Evolutionary conservation across 2,329 filamentous ascomycete species (phyloP), one percentile per base, ranked within the genome.

Genomic region (Westerdykella ornata): DNA sequence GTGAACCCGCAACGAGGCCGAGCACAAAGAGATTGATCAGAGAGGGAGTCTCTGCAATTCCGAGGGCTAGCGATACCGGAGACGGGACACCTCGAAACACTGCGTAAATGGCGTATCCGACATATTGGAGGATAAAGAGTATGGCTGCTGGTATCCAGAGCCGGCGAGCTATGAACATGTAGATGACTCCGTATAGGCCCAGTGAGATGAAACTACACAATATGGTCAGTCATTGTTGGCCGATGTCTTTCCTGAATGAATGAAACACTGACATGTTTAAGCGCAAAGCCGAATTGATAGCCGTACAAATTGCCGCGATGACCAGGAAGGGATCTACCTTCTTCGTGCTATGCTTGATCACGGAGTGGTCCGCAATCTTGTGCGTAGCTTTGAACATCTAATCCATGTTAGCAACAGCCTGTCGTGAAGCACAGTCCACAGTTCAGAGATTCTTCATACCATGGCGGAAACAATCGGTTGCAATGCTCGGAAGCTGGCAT

Each of bases 61-160:
- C 57, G 26, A 63, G 56, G 22, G 57, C 60, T 16, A 63, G 52
- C 26, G 57, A 54, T 29, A 64, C 48, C 2, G 59, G 57, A 13
- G 57, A 60, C 19, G 60, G 60, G n/a, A 62, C 48, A 28, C 59
- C 59, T n/a, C 49, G 52, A 44, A 60, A 61, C 26, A 58, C 48
- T 30, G 55, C 57, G 42, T 62, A 62, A 39, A 63, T 16, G n/a
- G 52, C 51, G 43, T 57, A 61, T 36, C 41, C 54, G 32, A 53
- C 45, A 45, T 62, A 61, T 51, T 62, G 56, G 30, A 58, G 44
- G 18, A 49, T 37, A 45, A 62, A 61, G 17, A 60, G 36, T 28
- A 52, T 36, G 15, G 26, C 40, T 15, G 51, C 46, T 35, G 51
- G 44, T 34, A 56, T 48, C 37, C 46, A 52, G 22, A 53, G 43